Evolutionary conservation across 1,284 basidiomycete genomes (phyloP).

Genomic region (Calocybe gambosa): DNA sequence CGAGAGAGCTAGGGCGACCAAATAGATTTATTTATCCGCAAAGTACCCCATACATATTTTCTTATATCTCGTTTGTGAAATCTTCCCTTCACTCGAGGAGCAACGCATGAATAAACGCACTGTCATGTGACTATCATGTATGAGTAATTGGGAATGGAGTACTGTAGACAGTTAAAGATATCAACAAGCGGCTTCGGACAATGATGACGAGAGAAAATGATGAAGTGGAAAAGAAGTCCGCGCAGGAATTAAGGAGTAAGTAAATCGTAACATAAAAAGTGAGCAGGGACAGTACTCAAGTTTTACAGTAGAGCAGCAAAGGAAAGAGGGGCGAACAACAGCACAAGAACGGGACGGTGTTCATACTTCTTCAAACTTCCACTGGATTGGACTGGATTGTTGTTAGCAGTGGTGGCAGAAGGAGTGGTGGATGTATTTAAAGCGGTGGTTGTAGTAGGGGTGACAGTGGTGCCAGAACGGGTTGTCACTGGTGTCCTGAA

Average conservation of each 20-base stretch:
- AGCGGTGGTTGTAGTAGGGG: constrained; percentile 11
- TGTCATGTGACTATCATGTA: too few species aligned
- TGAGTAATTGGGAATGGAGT: too few species aligned
- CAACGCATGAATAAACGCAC: too few species aligned
- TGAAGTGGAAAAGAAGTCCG: too few species aligned
- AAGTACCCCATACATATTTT: too few species aligned
- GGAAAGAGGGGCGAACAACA: not conserved
- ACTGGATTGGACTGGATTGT: not conserved
- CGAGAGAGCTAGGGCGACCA: too few species aligned
- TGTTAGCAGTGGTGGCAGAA: constrained; percentile 14
- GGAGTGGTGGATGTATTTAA: constrained; percentile 16
- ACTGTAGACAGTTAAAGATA: not conserved
- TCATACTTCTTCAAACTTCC: not conserved
- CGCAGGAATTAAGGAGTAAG: not conserved
- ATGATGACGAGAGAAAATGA: too few species aligned
- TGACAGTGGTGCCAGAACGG: constrained; percentile 13
- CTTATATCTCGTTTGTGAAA: too few species aligned
- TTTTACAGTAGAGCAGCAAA: not conserved
- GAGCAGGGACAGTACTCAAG: not conserved
- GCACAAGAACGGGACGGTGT: not conserved
- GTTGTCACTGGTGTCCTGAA: not conserved
- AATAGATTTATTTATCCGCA: too few species aligned
- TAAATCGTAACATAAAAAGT: not conserved
- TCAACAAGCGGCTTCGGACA: too few species aligned
- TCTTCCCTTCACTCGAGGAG: too few species aligned